These are phyloP conservation scores for Diutina neorugosa DNA, from an alignment of 1,139 yeast species.

Conservation along the genomic window DNA sequence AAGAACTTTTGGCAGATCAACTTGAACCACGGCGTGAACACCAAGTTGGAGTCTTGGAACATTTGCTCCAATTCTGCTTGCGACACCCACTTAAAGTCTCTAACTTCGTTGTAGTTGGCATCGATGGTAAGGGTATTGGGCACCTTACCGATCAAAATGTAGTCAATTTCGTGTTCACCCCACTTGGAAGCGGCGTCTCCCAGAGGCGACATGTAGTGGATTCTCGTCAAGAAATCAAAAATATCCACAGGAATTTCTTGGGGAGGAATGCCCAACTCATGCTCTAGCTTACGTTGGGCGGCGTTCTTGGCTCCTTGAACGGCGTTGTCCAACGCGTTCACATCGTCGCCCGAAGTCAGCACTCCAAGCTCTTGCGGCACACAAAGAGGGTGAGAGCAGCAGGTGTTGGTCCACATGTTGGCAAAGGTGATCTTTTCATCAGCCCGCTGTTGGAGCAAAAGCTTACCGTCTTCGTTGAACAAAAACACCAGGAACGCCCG, in stretches of 20 bases:
- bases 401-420: slow-evolving; percentile 95
- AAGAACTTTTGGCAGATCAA: slow-evolving; percentile 84
- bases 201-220: slow-evolving; percentile 86
- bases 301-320: slow-evolving; percentile 75
- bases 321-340: slow-evolving; percentile 36
- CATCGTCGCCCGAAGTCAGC: slow-evolving; percentile 17
- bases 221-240: slow-evolving; percentile 81
- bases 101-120: slow-evolving; percentile 73
- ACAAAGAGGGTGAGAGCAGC: slow-evolving; percentile 95
- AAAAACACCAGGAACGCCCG: slow-evolving; percentile 92
- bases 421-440: slow-evolving; percentile 95
- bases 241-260: slow-evolving; percentile 50
- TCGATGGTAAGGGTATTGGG: slow-evolving; percentile 37
- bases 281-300: slow-evolving; percentile 83
- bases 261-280: slow-evolving; percentile 78
- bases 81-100: slow-evolving; percentile 66
- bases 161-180: slow-evolving; percentile 98
- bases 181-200: slow-evolving; percentile 56
- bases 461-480: slow-evolving; percentile 64
- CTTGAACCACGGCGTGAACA: slow-evolving; percentile 97
- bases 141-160: slow-evolving; percentile 68
- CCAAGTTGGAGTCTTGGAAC: slow-evolving; percentile 53
- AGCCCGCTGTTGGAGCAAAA: slow-evolving; percentile 88
- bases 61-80: slow-evolving; percentile 54
- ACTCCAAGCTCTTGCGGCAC: slow-evolving; percentile 68